phyloP scores from a whole-genome alignment of 2,329 filamentous ascomycete species.

The Fusarium hainanense region DNA sequence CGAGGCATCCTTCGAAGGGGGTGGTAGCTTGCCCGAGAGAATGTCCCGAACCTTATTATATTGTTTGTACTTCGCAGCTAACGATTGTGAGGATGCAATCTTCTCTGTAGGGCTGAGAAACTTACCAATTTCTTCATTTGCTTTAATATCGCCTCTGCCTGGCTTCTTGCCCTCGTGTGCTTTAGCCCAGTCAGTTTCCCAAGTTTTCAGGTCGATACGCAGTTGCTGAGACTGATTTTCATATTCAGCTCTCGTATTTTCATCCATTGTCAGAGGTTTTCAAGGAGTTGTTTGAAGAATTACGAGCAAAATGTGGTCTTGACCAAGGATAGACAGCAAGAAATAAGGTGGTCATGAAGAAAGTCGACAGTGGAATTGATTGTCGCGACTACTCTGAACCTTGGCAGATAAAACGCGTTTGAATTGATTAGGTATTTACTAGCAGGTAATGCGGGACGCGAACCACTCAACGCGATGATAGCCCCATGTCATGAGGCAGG shows the following conservation, averaged over 20 bases:
- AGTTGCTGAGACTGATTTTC: slow-evolving; percentile 65
- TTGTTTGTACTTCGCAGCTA: slow-evolving; percentile 80
- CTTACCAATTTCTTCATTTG: slow-evolving; percentile 76
- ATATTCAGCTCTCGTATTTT: slow-evolving; percentile 56
- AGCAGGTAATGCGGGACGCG: slow-evolving; percentile 33
- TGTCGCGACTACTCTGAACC: slow-evolving; percentile 27
- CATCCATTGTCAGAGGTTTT: slow-evolving; percentile 57
- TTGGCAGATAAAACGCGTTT: slow-evolving; percentile 30
- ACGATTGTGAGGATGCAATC: background rate
- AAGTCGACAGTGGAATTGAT: slow-evolving; percentile 9
- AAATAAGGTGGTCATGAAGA: slow-evolving; percentile 12
- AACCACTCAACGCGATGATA: slow-evolving; percentile 42
- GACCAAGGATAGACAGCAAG: background rate
- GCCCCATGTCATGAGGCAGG: slow-evolving; percentile 30
- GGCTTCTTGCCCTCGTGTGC: slow-evolving; percentile 75
- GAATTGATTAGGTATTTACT: background rate
- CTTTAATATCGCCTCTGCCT: slow-evolving; percentile 79
- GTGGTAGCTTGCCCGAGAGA: slow-evolving; percentile 63
- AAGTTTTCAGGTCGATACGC: slow-evolving; percentile 77
- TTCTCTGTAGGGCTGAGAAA: background rate
- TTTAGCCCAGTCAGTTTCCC: slow-evolving; percentile 75
- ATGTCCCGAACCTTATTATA: slow-evolving; percentile 75
- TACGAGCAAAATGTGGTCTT: background rate
- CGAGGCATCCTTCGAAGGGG: slow-evolving; percentile 54
- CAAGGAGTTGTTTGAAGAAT: background rate